Percentiles rank a stretch among this genome's conserved stretches.
phyloP scores from a whole-genome alignment of 73 alveolate species.

The Vitrella brassicaformis region DNA sequence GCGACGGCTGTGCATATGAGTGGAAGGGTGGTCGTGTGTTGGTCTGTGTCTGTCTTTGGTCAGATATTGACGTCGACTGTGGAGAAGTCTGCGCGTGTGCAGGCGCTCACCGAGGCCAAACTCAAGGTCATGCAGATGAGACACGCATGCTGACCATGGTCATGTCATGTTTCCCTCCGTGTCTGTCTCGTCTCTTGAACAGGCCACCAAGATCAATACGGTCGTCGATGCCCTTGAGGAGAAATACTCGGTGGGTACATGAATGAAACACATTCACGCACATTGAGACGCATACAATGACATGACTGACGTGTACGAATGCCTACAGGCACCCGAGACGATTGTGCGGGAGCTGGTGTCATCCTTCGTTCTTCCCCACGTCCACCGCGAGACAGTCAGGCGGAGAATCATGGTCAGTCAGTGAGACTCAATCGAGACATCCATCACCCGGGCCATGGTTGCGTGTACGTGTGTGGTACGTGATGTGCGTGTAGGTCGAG shows the following conservation, averaged over 20 bases:
- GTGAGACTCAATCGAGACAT: no score
- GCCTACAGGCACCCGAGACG: conserved; percentile 68
- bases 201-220: conserved; percentile 16
- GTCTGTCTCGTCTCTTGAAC: background rate
- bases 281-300: conserved; percentile 19
- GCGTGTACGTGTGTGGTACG: no score
- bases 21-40: background rate
- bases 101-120: conserved; percentile 76
- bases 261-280: background rate
- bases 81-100: conserved; percentile 53
- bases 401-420: no score
- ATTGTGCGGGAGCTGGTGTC: conserved; percentile 78
- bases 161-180: background rate
- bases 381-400: conserved; percentile 57
- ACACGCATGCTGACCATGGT: background rate
- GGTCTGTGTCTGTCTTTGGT: background rate
- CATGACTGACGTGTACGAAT: conserved; percentile 61
- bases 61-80: conserved; percentile 41
- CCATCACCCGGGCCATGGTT: no score
- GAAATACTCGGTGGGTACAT: background rate
- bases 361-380: conserved; percentile 79
- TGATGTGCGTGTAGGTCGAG: no score
- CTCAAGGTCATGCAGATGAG: conserved; percentile 60
- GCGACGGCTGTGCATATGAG: background rate
- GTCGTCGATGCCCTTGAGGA: conserved; percentile 29